Evolutionary conservation across 192 early-diverging fungal genomes (phyloP).

Genomic region (Physocladia obscura): DNA sequence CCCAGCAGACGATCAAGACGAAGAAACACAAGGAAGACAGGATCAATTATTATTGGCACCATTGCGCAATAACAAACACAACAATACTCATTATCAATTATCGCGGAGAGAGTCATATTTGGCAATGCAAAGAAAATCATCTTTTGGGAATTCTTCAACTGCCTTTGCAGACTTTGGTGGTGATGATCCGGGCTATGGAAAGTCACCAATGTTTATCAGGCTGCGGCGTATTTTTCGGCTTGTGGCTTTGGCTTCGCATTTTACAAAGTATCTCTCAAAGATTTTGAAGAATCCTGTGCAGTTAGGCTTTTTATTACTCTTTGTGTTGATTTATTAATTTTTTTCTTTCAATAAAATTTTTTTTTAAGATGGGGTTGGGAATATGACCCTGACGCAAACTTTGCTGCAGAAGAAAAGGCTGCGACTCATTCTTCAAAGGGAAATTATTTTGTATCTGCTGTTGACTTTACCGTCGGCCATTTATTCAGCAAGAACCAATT

Average conservation of each 20-base stretch:
- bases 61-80: too few relatives aligned
- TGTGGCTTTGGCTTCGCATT: slow-evolving; percentile 33
- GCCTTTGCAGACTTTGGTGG: too few relatives aligned
- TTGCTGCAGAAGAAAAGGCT: slow-evolving; percentile 9
- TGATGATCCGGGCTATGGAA: too few relatives aligned
- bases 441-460: slow-evolving; percentile 18
- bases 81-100: too few relatives aligned
- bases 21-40: too few relatives aligned
- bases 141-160: too few relatives aligned
- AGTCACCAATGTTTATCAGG: background rate
- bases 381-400: slow-evolving; percentile 41
- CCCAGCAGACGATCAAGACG: too few relatives aligned
- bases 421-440: background rate
- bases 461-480: slow-evolving; percentile 38
- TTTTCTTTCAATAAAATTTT: background rate
- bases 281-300: slow-evolving; percentile 45
- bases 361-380: slow-evolving; percentile 39
- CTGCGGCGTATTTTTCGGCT: slow-evolving; percentile 35
- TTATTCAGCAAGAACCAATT: slow-evolving; percentile 39
- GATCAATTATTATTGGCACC: too few relatives aligned
- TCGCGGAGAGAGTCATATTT: too few relatives aligned
- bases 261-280: slow-evolving; percentile 42
- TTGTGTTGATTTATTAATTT: background rate
- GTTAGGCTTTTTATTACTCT: background rate
- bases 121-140: too few relatives aligned